Base-by-base conservation (phyloP, 495 filamentous ascomycete genomes). In the Neurospora sp. region DNA sequence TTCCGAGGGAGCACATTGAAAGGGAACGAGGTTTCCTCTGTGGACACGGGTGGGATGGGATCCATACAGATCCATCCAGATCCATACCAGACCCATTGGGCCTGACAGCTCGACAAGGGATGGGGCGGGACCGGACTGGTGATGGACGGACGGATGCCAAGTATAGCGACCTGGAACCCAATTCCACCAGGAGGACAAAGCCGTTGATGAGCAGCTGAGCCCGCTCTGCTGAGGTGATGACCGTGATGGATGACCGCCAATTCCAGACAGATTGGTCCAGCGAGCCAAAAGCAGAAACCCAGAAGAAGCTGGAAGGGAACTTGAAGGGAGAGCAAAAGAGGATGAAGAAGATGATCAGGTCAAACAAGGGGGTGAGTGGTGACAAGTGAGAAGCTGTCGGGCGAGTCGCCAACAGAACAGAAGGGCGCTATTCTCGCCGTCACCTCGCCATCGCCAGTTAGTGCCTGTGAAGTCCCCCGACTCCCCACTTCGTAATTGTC, bases 401-500 rank as follows among this genome's bases (percentile, higher is more conserved):
- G 27, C 27, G 27, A 66, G 54, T 69, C 66, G 70, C 75, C 71
- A 72, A 75, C 75, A 71, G 73, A 72, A 75, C 75, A 71, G 73
- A 76, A 69, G 44, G 41, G 35, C 70, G 42, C 72, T 74, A 54
- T 78, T 77, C 75, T 76, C 72, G 73, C 75, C 78, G 74, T 74
- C 71, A 38, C 73, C 74, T 72, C 72, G 62, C 71, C 39, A 69
- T 75, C 71, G 69, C 72, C 70, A 70, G 75, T 66, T 76, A 80
- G 79, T 76, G 75, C 73, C 75, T 66, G 73, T 39, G 7, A 35
- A 72, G 72, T 71, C 44, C 74, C 75, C 27, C 54, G 23, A 35
- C 6, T 35, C 78, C 75, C 78, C 78, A 77, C 75, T 72, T 74
- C 69, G 39, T 66, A 80, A 80, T 80, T 78, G 74, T 77, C 72